Conservation (phyloP, 169 alveolate species). For the Plasmodium gaboni region DNA sequence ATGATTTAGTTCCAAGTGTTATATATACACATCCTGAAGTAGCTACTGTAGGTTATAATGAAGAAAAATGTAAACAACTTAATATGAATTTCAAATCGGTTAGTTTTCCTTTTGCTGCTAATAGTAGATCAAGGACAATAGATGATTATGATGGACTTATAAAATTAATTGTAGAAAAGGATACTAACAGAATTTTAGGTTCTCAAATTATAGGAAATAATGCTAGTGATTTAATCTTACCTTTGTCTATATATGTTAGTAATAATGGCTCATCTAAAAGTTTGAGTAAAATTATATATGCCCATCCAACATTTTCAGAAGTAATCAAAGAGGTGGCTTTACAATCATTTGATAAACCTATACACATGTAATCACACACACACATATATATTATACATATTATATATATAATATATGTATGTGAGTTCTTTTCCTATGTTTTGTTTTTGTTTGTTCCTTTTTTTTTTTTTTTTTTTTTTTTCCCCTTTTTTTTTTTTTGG, state of each 20-base stretch:
- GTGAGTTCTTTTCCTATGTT: not conserved
- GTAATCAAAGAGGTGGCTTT: slow-evolving; percentile 96
- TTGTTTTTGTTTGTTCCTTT: not conserved
- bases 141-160: slow-evolving; percentile 97
- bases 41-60: slow-evolving; percentile 98
- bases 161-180: slow-evolving; percentile 89
- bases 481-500: not conserved
- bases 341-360: slow-evolving; percentile 95
- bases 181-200: slow-evolving; percentile 96
- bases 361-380: slow-evolving; percentile 87
- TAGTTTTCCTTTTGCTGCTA: slow-evolving; percentile 96
- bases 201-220: slow-evolving; percentile 96
- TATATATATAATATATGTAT: not conserved
- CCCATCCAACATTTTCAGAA: slow-evolving; percentile 99
- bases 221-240: slow-evolving; percentile 98
- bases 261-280: slow-evolving; percentile 97
- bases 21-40: slow-evolving; percentile 98
- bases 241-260: slow-evolving; percentile 94
- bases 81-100: slow-evolving; percentile 93
- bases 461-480: not conserved
- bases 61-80: slow-evolving; percentile 89
- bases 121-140: slow-evolving; percentile 95
- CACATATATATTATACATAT: not conserved
- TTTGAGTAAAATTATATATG: slow-evolving; percentile 96
- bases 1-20: slow-evolving; percentile 97